Evolutionary conservation across 2,329 filamentous ascomycete genomes (phyloP).

Genomic region (Colletotrichum eleusines): DNA sequence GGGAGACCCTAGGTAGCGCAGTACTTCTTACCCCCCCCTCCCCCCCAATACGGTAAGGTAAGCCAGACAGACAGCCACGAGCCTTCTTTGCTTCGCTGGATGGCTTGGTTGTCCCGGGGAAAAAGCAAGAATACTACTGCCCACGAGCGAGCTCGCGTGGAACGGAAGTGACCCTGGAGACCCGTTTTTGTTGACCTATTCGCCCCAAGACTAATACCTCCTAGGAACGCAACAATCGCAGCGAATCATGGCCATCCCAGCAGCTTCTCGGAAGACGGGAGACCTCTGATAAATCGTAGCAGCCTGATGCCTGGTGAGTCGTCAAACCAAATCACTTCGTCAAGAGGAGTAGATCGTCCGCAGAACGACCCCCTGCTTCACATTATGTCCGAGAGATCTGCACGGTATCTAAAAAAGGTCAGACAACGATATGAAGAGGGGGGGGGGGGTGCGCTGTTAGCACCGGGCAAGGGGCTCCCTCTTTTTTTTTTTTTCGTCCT

Average conservation of each 20-base stretch:
- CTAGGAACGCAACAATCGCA: slow-evolving; percentile 8
- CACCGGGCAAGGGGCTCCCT: background rate
- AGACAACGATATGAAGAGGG: slow-evolving; percentile 19
- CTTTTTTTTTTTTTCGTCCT: background rate
- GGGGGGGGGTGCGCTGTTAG: slow-evolving; percentile 1
- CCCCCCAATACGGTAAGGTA: background rate
- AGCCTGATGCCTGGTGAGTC: background rate
- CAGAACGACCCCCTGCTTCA: background rate
- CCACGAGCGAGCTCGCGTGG: slow-evolving; percentile 21
- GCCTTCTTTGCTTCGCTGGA: slow-evolving; percentile 14
- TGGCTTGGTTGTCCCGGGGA: slow-evolving; percentile 22
- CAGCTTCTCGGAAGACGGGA: background rate
- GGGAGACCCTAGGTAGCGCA: slow-evolving; percentile 21
- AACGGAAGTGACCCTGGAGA: background rate
- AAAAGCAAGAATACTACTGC: slow-evolving; percentile 20
- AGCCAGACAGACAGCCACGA: background rate
- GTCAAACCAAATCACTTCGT: slow-evolving; percentile 1
- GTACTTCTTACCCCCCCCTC: background rate
- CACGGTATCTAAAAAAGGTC: background rate
- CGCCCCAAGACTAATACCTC: background rate
- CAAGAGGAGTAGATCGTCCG: background rate
- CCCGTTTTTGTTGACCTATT: background rate
- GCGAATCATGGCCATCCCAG: slow-evolving; percentile 6
- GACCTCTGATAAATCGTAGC: background rate
- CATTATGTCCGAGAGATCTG: slow-evolving; percentile 2